Evolutionary conservation across 306 rosid genomes (phyloP), one percentile per base, ranked within the genome.

Genomic region (Cicer chorassanicum): DNA sequence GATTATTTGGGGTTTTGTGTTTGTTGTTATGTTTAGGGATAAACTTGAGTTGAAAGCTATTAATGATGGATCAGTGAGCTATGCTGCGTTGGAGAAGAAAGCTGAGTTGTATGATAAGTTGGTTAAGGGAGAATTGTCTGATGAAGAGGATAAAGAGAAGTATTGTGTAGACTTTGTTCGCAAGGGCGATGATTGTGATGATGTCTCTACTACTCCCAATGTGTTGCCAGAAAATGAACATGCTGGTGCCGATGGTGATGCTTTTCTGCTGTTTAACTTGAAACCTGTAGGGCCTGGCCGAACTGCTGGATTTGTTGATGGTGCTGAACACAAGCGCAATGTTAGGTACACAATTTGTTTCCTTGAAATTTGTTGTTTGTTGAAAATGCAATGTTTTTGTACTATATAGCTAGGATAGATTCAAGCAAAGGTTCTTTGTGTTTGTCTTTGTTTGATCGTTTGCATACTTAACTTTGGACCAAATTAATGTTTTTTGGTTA

Each of bases 1-100:
- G 36, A 29, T 24, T 57, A 24, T 24, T 57, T 55, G 39, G 64
- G 15, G 7, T 24, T 57, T 8, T 53, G 51, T 15, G 43, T 53
- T 36, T 36, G 50, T 9, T 69, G 78, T 66, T 74, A 40, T 40
- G 60, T 4, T 29, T 78, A 94, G 98, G 87, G 98, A 94, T 70
- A 94, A 94, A 68, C 93, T 94, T 60, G 96, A 94, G 87, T 83
- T 94, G 73, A 91, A 91, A 78, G 96, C 96, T n/a, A 83, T 84
- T n/a, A 81, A 83, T 0, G 98, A 94, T 48, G 98, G 98, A 53
- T 81, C 95, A 1, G 93, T 53, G 3, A 91, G 91, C 83, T 94
- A 90, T 75, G 95, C 92, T 1, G 98, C 96, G 2, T 63, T 94
- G 68, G 98, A 94, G 88, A 89, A 67, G 81, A 94, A 94, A 82